Percentiles rank a stretch among this genome's conserved stretches.
Evolutionary conservation across 352 stramenopile genomes (phyloP).

Genomic region (Phytophthora palmivora): DNA sequence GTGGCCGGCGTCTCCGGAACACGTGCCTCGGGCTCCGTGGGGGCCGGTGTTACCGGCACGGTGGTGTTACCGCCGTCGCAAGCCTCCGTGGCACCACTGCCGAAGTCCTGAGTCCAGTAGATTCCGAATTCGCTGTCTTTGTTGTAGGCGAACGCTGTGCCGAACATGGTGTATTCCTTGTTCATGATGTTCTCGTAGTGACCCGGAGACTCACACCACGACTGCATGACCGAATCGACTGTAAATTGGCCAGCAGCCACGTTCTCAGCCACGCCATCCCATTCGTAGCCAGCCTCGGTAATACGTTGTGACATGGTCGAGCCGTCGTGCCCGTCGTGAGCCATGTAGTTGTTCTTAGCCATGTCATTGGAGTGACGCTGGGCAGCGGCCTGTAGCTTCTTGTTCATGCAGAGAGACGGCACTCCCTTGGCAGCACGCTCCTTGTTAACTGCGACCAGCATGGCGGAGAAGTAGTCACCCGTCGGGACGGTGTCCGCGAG

Average conservation of each 20-base stretch:
- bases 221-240: slow-evolving; percentile 37
- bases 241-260: slow-evolving; percentile 38
- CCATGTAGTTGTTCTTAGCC: slow-evolving; percentile 54
- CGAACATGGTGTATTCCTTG: slow-evolving; percentile 45
- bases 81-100: slow-evolving; percentile 20
- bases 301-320: slow-evolving; percentile 51
- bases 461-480: slow-evolving; percentile 14
- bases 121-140: slow-evolving; percentile 36
- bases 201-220: slow-evolving; percentile 38
- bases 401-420: slow-evolving; percentile 43
- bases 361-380: slow-evolving; percentile 46
- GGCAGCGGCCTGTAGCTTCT: slow-evolving; percentile 29
- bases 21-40: background rate
- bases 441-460: slow-evolving; percentile 53
- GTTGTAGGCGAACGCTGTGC: slow-evolving; percentile 38
- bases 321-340: slow-evolving; percentile 45
- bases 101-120: slow-evolving; percentile 68
- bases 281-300: slow-evolving; percentile 47
- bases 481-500: slow-evolving; percentile 14
- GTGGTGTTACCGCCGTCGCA: slow-evolving; percentile 25
- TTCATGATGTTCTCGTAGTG: slow-evolving; percentile 40
- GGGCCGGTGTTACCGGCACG: background rate
- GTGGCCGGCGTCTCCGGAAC: slow-evolving; percentile 16
- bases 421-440: slow-evolving; percentile 44
- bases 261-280: slow-evolving; percentile 43